A percentile compares a stretch with the other conserved stretches of the same genome.
phyloP scores from a whole-genome alignment of 768 basidiomycete species.

The Serendipita vermifera region DNA sequence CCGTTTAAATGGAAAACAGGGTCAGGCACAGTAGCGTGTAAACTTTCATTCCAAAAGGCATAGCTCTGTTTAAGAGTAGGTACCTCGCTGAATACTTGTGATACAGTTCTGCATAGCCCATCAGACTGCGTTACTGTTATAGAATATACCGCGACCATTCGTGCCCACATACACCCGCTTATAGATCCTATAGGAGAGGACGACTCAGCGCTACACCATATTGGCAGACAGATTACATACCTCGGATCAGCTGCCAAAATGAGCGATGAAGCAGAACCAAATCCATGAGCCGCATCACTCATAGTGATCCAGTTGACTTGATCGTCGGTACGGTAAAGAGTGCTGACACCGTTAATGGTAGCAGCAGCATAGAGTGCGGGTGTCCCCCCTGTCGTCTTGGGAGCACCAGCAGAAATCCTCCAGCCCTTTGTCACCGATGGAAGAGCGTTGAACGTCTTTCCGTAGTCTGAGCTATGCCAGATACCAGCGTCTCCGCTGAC shows the following conservation, averaged over 20 bases:
- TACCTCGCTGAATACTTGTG: too few relatives aligned
- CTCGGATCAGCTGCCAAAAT: constrained; percentile 40
- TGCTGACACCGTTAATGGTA: constrained; percentile 31
- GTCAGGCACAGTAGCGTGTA: too few relatives aligned
- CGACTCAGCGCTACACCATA: background rate
- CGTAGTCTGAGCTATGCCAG: constrained; percentile 44
- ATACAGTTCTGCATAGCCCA: too few relatives aligned
- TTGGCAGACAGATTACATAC: background rate
- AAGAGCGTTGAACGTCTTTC: constrained; percentile 36
- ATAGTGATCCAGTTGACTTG: constrained; percentile 43
- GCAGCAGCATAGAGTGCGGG: constrained; percentile 46
- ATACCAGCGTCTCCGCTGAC: constrained; percentile 42
- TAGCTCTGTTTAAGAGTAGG: too few relatives aligned
- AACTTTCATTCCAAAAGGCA: too few relatives aligned
- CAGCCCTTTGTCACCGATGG: constrained; percentile 39
- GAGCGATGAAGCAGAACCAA: constrained; percentile 38
- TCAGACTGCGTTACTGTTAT: background rate
- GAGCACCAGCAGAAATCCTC: constrained; percentile 46
- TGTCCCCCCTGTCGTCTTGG: constrained; percentile 33
- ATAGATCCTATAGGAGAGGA: background rate
- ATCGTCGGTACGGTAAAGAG: constrained; percentile 46
- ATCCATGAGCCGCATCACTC: constrained; percentile 44
- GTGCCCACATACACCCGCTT: background rate
- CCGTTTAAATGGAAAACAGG: too few relatives aligned
- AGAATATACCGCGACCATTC: background rate